Conservation (phyloP, 1,139 yeast genomes). For the Pichia sp. region DNA sequence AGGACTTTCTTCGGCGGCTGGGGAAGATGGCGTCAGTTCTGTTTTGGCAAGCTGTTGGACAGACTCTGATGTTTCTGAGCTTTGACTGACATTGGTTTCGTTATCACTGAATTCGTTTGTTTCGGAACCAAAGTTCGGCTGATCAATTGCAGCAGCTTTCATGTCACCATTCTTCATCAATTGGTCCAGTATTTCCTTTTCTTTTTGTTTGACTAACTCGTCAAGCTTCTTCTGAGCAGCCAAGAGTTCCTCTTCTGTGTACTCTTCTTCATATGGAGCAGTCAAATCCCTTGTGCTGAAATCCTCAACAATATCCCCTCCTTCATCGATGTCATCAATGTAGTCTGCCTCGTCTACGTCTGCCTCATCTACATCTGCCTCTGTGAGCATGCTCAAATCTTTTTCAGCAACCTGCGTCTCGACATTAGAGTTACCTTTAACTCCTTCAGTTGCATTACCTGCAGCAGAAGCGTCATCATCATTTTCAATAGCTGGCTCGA, state of each 20-base stretch:
- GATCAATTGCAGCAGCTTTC: not conserved
- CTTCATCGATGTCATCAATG: conserved; percentile 14
- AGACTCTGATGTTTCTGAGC: not conserved
- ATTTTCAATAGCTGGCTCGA: conserved; percentile 7
- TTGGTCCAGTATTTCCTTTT: conserved; percentile 27
- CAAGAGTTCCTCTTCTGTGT: conserved; percentile 24
- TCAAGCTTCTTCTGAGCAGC: conserved; percentile 29
- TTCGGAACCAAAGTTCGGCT: not conserved
- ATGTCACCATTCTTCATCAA: conserved; percentile 21
- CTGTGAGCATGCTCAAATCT: not conserved
- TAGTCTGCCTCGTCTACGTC: conserved; percentile 18
- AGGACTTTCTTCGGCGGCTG: not conserved
- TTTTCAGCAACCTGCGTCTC: not conserved
- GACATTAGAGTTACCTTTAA: not conserved
- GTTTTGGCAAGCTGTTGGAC: not conserved
- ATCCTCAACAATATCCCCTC: conserved; percentile 8
- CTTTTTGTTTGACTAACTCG: conserved; percentile 26
- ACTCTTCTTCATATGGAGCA: conserved; percentile 8
- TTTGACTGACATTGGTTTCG: not conserved
- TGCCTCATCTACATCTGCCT: conserved; percentile 16
- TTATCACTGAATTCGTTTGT: not conserved
- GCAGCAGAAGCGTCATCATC: not conserved
- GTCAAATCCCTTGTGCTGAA: conserved; percentile 1
- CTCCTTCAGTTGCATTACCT: not conserved
- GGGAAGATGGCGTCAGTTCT: not conserved